Base-by-base conservation (phyloP, 83 land plant genomes). In the Isoetes engelmannii region DNA sequence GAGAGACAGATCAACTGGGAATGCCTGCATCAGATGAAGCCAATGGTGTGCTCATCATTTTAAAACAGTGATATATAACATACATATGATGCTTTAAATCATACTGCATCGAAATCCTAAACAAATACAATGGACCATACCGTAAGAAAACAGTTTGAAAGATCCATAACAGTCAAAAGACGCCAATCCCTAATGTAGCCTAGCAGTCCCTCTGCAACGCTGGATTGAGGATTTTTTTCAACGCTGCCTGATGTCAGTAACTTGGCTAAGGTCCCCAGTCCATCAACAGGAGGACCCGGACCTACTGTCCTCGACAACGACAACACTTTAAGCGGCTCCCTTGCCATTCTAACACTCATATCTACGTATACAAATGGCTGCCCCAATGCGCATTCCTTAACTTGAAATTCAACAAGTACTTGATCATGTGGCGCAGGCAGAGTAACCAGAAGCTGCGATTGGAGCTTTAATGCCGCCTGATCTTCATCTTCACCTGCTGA, bases 381-480 rank as follows among this genome's bases (percentile, higher is more conserved):
- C 1, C 54, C 79, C 7, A 18, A 47, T 6, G 65, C 73, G 28
- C 37, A 76, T 10, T 47, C 63, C 21, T 51, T 73, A 49, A 58
- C 55, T 42, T 64, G 15, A 44, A 8, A 71, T 21, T 72, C 54
- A 21, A 84, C 72, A n/a, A 57, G 65, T n/a, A 90, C 87, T 20
- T 80, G 65, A 49, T 93, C 98, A 43, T 82, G 90, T 56, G 98
- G 98, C 54, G 87, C 72, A 4, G 98, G 98, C 54, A 90, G 75
- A 10, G 92, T 85, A 59, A 93, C 92, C 96, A 88, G 86, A 44
- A 93, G 82, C 84, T 88, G 96, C 41, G 98, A 93, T 59, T 93
- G 96, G 54, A 93, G 88, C 83, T 86, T 83, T 45, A 93, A 82
- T 4, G 92, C 92, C 62, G 84, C 83, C 85, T 89, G 92, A 44